Base-by-base conservation (phyloP, 176 grass and related monocot species). In the Carex cristatella region DNA sequence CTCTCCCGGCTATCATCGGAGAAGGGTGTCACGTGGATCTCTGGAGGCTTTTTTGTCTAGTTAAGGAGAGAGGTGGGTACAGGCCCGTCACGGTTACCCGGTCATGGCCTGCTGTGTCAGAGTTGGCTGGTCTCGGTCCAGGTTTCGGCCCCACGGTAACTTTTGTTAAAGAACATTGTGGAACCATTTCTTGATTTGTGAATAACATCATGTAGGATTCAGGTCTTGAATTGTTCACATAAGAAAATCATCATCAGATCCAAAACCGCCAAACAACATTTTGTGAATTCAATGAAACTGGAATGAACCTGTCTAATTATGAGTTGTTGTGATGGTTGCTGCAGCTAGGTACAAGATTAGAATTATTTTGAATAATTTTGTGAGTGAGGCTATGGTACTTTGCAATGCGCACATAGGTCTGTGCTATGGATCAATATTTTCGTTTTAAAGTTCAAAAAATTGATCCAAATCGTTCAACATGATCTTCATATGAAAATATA, bases 61-160 rank as follows among this genome's bases (percentile, higher is more conserved):
- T 82, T n/a, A 63, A 65, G 19, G 80, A 51, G 12, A 63, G 59
- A 46, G 80, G 80, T 4, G 80, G 80, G 31, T 65, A 65, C 59
- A 11, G 7, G 60, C 9, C 15, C 9, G 80, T 82, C 40, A 46
- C 80, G 37, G 59, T 48, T 30, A 27, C 58, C 8, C 12, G 5
- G 38, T 82, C 80, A 48, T 82, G 80, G 80, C 60, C 19, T 66
- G 59, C 37, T 15, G 80, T 82, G 80, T 38, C 80, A 66, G 61
- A 65, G 18, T 82, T n/a, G 56, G 62, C 44, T 49, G 80, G 61
- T 6, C 37, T 82, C 9, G 40, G 60, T 46, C 62, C 80, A 40
- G 6, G 13, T 8, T 65, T 67, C 1, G 80, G 80, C 27, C 80
- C 80, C 4, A n/a, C 80, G 80, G 80, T 82, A 65, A 81, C 15